Percentiles rank a stretch among this genome's conserved stretches.
phyloP scores from a whole-genome alignment of 169 alveolate species.

The Babesia bigemina region DNA sequence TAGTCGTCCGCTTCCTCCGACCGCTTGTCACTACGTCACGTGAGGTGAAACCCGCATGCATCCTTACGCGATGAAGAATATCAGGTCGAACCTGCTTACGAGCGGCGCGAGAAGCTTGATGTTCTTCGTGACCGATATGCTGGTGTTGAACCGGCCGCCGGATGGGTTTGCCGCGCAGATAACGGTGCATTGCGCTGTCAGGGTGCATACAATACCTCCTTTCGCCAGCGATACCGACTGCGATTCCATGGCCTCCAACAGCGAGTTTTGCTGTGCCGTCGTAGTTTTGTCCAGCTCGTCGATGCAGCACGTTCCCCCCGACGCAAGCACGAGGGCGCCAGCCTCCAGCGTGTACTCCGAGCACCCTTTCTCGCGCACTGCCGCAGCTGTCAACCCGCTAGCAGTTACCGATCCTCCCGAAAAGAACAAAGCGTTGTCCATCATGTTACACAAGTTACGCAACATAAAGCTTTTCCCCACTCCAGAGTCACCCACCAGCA shows the following conservation, averaged over 20 bases:
- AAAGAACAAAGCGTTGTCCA: slow-evolving; percentile 97
- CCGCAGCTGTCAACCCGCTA: slow-evolving; percentile 99
- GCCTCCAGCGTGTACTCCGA: slow-evolving; percentile 96
- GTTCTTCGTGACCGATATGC: slow-evolving; percentile 95
- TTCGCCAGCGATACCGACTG: slow-evolving; percentile 98
- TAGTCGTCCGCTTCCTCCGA: neutral
- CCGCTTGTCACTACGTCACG: neutral
- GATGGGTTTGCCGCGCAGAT: slow-evolving; percentile 99
- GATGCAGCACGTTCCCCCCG: slow-evolving; percentile 98
- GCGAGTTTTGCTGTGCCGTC: slow-evolving; percentile 98
- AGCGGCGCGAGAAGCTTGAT: slow-evolving; percentile 97
- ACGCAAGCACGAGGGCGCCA: slow-evolving; percentile 99
- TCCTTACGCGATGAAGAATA: slow-evolving; percentile 86
- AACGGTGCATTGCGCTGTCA: slow-evolving; percentile 96
- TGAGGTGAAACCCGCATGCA: neutral
- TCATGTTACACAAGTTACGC: slow-evolving; percentile 95
- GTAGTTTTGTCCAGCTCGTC: slow-evolving; percentile 99
- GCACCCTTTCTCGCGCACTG: slow-evolving; percentile 84
- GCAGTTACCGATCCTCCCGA: slow-evolving; percentile 99
- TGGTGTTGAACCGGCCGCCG: slow-evolving; percentile 95
- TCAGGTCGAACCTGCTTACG: slow-evolving; percentile 94
- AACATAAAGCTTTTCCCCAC: slow-evolving; percentile 97
- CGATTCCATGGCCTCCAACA: slow-evolving; percentile 99
- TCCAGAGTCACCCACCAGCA: slow-evolving; percentile 98
- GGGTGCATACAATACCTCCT: slow-evolving; percentile 99